Base-by-base conservation (phyloP, 2,329 filamentous ascomycete species). In the Ophiocordyceps unilateralis region DNA sequence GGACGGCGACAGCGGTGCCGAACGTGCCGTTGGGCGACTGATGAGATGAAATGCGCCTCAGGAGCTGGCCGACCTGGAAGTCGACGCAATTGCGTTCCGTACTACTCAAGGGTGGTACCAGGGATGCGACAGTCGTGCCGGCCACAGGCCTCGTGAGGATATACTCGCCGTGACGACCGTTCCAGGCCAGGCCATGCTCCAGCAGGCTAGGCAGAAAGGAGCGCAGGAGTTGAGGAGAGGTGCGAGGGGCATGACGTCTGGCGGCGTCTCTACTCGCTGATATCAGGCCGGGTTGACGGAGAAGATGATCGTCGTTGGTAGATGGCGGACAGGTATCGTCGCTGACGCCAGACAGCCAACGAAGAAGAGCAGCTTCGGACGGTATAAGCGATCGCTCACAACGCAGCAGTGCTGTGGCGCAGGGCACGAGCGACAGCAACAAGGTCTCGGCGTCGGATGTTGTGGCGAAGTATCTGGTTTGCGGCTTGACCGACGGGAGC, bases 1-100 rank as follows among this genome's bases (percentile, higher is more conserved):
- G 53, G 43, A 56, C 49, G 40, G 54, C 55, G 39, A 49, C 51
- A 21, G 53, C 53, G 30, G 50, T 47, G 0, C 72, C 72, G 44
- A 75, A 76, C n/a, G 51, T 59, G 7, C 60, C 60, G 1, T 63
- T 67, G 10, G 67, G 67, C 1, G 70, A 69, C 6, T 55, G 52
- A 4, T 72, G 51, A 1, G 50, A 49, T 1, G 67, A 66, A 5
- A 76, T 60, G 5, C 54, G 56, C 3, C 67, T 62, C 34, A 69
- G 52, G 8, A 76, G 51, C 14, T 55, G 57, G 6, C 72, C 72
- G 30, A 59, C 58, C 44, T 75, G 68, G 44, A 61, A 66, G 42
- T 73, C 61, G 28, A 73, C 50, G 1, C 49, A 43, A 22, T 46
- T 54, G 15, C 59, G 60, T 45, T 70, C 62, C 1, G 50, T 34